Conservation (phyloP, 2,329 filamentous ascomycete species). For the Cadophora sp. region DNA sequence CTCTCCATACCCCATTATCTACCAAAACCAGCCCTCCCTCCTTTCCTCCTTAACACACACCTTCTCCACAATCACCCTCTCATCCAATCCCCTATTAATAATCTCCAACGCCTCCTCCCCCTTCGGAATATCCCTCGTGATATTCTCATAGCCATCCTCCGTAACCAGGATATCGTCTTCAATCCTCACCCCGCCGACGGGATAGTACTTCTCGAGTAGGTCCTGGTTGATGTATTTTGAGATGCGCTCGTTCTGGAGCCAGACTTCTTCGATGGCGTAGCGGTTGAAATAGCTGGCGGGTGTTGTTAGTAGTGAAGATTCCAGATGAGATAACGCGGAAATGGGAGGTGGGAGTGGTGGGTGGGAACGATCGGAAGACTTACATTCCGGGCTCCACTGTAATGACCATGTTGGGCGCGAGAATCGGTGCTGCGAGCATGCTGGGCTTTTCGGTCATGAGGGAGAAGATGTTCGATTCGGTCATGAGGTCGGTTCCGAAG, state of each 20-base stretch:
- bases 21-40: constrained; percentile 36
- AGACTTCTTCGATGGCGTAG: constrained; percentile 74
- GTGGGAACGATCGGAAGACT: constrained; percentile 38
- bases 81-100: constrained; percentile 48
- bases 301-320: not conserved
- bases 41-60: not conserved
- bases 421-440: constrained; percentile 42
- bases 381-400: constrained; percentile 80
- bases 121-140: constrained; percentile 78
- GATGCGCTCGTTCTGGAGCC: constrained; percentile 64
- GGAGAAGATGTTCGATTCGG: constrained; percentile 22
- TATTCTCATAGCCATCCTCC: constrained; percentile 78
- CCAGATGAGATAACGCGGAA: not conserved
- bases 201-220: constrained; percentile 73
- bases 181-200: constrained; percentile 87
- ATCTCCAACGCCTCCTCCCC: constrained; percentile 71
- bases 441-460: constrained; percentile 25
- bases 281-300: constrained; percentile 71
- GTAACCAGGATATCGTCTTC: constrained; percentile 91
- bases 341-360: not conserved
- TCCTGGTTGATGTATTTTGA: constrained; percentile 68
- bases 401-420: constrained; percentile 70
- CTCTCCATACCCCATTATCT: not conserved
- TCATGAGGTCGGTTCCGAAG: constrained; percentile 23
- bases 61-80: constrained; percentile 13